Evolutionary conservation across 2,329 filamentous ascomycete genomes (phyloP).

Genomic region (Sphaerulina vaccinii): DNA sequence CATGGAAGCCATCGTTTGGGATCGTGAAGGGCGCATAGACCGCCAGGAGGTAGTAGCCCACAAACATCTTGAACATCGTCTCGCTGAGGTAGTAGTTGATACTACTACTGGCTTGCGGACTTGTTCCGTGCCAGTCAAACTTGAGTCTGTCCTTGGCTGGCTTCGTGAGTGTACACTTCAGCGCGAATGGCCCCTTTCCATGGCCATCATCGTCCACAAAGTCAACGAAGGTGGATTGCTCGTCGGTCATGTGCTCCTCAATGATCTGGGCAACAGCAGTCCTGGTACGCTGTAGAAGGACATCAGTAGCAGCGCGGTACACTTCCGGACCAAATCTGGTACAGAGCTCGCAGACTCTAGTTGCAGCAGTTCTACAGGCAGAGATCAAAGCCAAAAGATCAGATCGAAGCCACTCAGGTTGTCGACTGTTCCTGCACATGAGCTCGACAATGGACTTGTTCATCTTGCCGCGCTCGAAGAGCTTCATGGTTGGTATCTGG

Average conservation of each 20-base stretch:
- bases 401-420: slow-evolving; percentile 31
- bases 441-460: slow-evolving; percentile 31
- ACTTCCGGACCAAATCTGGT: slow-evolving; percentile 30
- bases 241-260: slow-evolving; percentile 31
- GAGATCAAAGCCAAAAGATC: slow-evolving; percentile 31
- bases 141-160: slow-evolving; percentile 27
- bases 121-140: slow-evolving; percentile 31
- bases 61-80: slow-evolving; percentile 26
- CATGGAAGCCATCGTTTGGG: slow-evolving; percentile 32
- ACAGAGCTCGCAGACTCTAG: slow-evolving; percentile 31
- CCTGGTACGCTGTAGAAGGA: slow-evolving; percentile 26
- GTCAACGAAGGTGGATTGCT: slow-evolving; percentile 28
- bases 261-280: slow-evolving; percentile 30
- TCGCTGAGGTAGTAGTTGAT: slow-evolving; percentile 32
- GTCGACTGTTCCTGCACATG: slow-evolving; percentile 30
- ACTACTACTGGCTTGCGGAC: slow-evolving; percentile 30
- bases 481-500: slow-evolving; percentile 32
- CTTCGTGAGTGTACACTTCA: slow-evolving; percentile 32
- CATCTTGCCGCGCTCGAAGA: slow-evolving; percentile 32
- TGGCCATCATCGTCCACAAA: slow-evolving; percentile 33
- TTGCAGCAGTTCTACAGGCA: slow-evolving; percentile 30
- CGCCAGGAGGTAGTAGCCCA: slow-evolving; percentile 29
- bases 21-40: slow-evolving; percentile 30
- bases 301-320: slow-evolving; percentile 27
- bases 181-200: slow-evolving; percentile 28